Base-by-base conservation (phyloP, 1,139 yeast species). In the Williopsis jadinii region DNA sequence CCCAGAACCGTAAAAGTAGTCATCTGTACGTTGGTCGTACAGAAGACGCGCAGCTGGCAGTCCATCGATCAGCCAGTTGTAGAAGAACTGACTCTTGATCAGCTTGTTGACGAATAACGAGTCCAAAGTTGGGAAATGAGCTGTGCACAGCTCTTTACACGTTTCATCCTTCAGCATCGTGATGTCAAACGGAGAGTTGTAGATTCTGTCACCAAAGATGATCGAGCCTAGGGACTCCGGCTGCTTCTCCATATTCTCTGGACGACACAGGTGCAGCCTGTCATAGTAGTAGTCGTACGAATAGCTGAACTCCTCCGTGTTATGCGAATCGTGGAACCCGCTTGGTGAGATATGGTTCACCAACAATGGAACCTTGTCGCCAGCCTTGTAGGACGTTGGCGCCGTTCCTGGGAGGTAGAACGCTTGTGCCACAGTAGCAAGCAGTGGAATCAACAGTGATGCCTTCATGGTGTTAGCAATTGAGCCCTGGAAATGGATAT, bases 351-450 rank as follows among this genome's bases (percentile, higher is more conserved):
- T 74, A 55, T 88, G 94, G 60, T 92, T 92, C 35, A 92, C 98
- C 43, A 82, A 67, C 43, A 92, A 67, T 6, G 95, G 90, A 39
- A 92, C 80, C 3, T 56, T 53, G 41, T 88, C 94, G 40, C 82
- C 88, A 47, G 74, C 68, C 39, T 74, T 70, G 59, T 90, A 92
- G 44, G 90, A 83, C 1, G 94, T 84, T 14, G 98, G 97, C 0
- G 97, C 95, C 28, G 88, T 94, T 11, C 97, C 97, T 0, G 97
- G 97, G 47, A 92, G 70, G 60, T 90, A 90, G 64, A 90, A 90
- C 3, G 81, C 95, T n/a, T 28, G 30, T 11, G 30, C 12, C 24
- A 6, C 24, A 19, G 24, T 19, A 6, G 24, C 24, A 6, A 19
- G 24, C 24, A 19, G 24, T 8, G 30, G 12, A n/a, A 28, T n/a